Conservation (phyloP, 495 filamentous ascomycete species). For the Daldinia loculata region DNA sequence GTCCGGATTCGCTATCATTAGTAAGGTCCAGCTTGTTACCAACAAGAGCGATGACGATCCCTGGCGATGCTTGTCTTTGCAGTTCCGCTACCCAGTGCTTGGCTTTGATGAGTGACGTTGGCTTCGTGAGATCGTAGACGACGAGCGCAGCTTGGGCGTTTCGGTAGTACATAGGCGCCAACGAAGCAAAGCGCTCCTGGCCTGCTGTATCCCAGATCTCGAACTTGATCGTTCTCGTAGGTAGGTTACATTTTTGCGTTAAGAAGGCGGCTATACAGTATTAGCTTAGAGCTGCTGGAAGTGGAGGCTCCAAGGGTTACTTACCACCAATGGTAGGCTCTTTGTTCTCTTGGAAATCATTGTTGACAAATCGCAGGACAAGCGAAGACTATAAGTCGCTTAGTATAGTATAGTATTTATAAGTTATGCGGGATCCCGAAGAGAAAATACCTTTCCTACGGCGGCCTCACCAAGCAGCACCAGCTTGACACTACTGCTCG, state of each 20-base stretch:
- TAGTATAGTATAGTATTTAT: conserved; percentile 41
- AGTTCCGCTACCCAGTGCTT: conserved; percentile 99
- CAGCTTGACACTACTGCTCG: conserved; percentile 98
- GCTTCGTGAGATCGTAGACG: conserved; percentile 98
- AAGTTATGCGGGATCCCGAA: not conserved
- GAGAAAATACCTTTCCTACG: conserved; percentile 85
- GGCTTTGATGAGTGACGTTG: conserved; percentile 92
- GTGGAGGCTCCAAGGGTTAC: conserved; percentile 40
- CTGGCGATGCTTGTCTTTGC: conserved; percentile 95
- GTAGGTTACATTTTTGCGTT: conserved; percentile 97
- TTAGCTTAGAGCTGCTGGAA: conserved; percentile 4
- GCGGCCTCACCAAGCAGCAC: conserved; percentile 96
- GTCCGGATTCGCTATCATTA: conserved; percentile 60
- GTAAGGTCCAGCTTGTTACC: conserved; percentile 96
- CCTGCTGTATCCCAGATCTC: conserved; percentile 99
- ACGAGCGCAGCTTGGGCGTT: conserved; percentile 99
- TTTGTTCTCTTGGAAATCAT: conserved; percentile 99
- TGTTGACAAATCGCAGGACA: conserved; percentile 97
- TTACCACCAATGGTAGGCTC: conserved; percentile 98
- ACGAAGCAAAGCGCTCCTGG: conserved; percentile 95
- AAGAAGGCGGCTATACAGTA: conserved; percentile 83
- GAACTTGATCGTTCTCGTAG: conserved; percentile 97
- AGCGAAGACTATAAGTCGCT: conserved; percentile 79
- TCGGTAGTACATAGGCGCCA: conserved; percentile 99
- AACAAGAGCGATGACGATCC: conserved; percentile 96